phyloP scores from a whole-genome alignment of 768 basidiomycete genomes.

The Lepiota venenata region DNA sequence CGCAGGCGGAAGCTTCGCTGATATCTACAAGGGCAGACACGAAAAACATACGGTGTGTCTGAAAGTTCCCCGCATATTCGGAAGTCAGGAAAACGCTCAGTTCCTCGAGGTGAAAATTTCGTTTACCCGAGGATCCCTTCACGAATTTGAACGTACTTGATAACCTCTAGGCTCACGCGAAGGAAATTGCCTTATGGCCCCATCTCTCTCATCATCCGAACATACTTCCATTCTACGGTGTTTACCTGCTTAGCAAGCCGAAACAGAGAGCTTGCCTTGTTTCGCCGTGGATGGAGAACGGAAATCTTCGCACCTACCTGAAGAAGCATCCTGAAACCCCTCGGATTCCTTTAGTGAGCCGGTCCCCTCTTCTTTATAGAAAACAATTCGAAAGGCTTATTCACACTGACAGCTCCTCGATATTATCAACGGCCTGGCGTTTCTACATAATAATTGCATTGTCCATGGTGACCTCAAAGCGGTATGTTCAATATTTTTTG shows the following conservation, averaged over 20 bases:
- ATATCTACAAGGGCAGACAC: not conserved
- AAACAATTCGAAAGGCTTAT: not conserved
- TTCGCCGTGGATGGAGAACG: slow-evolving; percentile 20
- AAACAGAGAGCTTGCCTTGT: slow-evolving; percentile 12
- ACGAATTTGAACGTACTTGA: not conserved
- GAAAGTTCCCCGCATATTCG: slow-evolving; percentile 6
- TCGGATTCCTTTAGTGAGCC: slow-evolving; percentile 15
- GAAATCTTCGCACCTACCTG: slow-evolving; percentile 15
- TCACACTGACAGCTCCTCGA: not conserved
- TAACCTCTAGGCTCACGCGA: not conserved
- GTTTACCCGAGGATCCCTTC: no score
- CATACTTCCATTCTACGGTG: slow-evolving; percentile 32
- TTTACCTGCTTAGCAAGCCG: slow-evolving; percentile 16
- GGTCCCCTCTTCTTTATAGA: not conserved
- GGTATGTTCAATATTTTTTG: not conserved
- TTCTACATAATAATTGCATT: not conserved
- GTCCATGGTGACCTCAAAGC: slow-evolving; percentile 8
- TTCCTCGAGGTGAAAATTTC: no score
- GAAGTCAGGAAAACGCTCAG: not conserved
- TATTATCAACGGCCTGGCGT: not conserved
- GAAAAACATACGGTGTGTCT: not conserved
- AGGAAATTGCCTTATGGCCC: slow-evolving; percentile 30
- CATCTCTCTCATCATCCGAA: slow-evolving; percentile 31
- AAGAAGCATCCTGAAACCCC: slow-evolving; percentile 4
- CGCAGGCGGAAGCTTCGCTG: not conserved